These are phyloP conservation scores for Trichocomaceae sp. DNA, from an alignment of 2,329 filamentous ascomycete species.

Conservation along the genomic window DNA sequence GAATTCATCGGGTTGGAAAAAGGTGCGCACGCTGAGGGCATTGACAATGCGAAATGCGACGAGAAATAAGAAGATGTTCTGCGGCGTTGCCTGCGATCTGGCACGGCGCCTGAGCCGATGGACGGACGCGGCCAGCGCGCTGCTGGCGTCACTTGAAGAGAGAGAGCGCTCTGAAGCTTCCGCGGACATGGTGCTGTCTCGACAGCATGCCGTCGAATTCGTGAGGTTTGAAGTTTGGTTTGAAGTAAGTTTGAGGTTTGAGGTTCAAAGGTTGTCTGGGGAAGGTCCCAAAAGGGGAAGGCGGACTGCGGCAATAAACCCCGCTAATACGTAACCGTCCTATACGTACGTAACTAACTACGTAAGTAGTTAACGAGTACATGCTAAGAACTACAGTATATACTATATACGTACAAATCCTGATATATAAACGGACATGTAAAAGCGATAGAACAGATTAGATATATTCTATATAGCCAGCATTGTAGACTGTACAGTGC, in stretches of 20 bases:
- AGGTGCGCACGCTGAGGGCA: slow-evolving; percentile 71
- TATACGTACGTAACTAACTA: neutral
- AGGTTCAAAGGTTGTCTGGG: neutral
- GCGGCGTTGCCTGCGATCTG: slow-evolving; percentile 9
- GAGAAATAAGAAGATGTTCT: slow-evolving; percentile 33
- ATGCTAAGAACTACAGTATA: too few relatives aligned
- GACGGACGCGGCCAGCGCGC: slow-evolving; percentile 3
- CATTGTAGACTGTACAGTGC: too few relatives aligned
- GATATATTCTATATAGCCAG: neutral
- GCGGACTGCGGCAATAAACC: slow-evolving; percentile 7
- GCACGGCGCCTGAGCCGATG: slow-evolving; percentile 5
- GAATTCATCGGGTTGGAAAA: slow-evolving; percentile 98
- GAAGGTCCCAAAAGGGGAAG: slow-evolving; percentile 3
- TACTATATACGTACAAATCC: too few relatives aligned
- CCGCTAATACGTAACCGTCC: slow-evolving; percentile 2
- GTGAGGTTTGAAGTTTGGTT: too few relatives aligned
- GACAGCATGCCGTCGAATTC: slow-evolving; percentile 15
- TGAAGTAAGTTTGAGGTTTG: too few relatives aligned
- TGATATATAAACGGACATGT: too few relatives aligned
- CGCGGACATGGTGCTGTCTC: slow-evolving; percentile 13
- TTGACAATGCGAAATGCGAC: slow-evolving; percentile 72
- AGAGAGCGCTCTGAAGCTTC: slow-evolving; percentile 15
- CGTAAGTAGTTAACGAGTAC: too few relatives aligned
- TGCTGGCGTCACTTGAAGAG: slow-evolving; percentile 11
- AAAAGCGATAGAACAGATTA: too few relatives aligned